Conservation (phyloP, 495 filamentous ascomycete genomes). For the Cairneyella variabilis region DNA sequence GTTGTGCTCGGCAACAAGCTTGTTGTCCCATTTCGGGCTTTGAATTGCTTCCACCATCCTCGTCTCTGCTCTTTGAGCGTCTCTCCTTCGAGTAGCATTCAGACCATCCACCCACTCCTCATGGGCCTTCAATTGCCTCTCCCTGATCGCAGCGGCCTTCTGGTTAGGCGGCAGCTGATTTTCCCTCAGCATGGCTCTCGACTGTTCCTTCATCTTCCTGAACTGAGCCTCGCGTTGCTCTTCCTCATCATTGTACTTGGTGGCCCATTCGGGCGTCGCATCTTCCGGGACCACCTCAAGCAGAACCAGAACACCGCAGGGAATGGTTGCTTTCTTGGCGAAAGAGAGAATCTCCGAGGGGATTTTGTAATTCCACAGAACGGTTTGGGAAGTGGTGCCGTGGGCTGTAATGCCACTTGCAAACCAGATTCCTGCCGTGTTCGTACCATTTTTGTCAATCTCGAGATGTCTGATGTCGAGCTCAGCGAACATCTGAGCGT, state of each 20-base stretch:
- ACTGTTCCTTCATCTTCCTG: conserved; percentile 30
- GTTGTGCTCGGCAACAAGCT: conserved; percentile 44
- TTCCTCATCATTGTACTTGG: conserved; percentile 35
- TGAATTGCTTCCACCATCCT: conserved; percentile 50
- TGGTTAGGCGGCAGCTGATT: conserved; percentile 40
- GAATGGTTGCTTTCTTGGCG: conserved; percentile 48
- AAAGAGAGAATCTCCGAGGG: conserved; percentile 49
- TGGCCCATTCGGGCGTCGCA: conserved; percentile 55
- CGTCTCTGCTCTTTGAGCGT: conserved; percentile 14
- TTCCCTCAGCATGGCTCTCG: conserved; percentile 39
- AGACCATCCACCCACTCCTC: conserved; percentile 22
- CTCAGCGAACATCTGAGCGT: conserved; percentile 16
- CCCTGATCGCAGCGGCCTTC: conserved; percentile 34
- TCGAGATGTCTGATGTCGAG: conserved; percentile 23
- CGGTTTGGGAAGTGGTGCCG: conserved; percentile 43
- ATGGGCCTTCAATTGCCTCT: conserved; percentile 12
- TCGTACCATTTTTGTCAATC: conserved; percentile 14
- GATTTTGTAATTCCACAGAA: conserved; percentile 60
- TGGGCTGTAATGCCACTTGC: conserved; percentile 50
- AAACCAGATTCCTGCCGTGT: conserved; percentile 52
- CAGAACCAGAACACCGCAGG: conserved; percentile 59
- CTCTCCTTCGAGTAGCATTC: conserved; percentile 33
- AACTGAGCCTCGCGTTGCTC: conserved; percentile 36
- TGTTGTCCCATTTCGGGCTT: conserved; percentile 50
- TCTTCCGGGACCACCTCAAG: conserved; percentile 46